phyloP scores from a whole-genome alignment of 768 basidiomycete genomes.

The Antrodiella citrinella region DNA sequence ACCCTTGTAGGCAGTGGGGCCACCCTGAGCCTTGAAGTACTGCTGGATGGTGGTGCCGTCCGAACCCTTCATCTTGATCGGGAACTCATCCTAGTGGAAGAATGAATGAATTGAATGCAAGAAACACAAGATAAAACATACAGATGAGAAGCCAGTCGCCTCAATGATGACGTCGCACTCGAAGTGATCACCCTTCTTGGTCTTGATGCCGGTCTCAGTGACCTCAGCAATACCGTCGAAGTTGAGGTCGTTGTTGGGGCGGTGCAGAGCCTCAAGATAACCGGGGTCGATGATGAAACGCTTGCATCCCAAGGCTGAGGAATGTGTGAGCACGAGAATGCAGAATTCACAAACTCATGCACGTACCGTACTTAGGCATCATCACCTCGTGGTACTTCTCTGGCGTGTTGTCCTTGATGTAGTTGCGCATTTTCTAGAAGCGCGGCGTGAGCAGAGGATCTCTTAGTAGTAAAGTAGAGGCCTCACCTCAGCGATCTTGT shows the following conservation, averaged over 20 bases:
- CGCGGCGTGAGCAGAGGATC: neutral
- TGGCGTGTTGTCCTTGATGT: conserved; percentile 19
- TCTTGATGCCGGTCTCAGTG: conserved; percentile 15
- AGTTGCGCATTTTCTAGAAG: conserved; percentile 3
- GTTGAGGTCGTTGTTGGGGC: conserved; percentile 22
- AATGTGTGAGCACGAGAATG: neutral
- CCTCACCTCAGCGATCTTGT: neutral
- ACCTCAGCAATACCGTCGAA: conserved; percentile 17
- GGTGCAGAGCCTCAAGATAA: conserved; percentile 22
- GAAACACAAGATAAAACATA: conserved; percentile 6
- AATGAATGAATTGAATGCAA: neutral
- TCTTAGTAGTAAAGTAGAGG: neutral
- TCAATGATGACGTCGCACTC: conserved; percentile 27
- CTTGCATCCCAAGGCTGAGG: conserved; percentile 18
- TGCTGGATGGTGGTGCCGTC: conserved; percentile 18
- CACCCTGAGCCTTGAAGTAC: conserved; percentile 23
- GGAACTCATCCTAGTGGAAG: conserved; percentile 2
- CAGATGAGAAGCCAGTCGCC: conserved; percentile 26
- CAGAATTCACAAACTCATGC: neutral
- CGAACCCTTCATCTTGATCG: conserved; percentile 15
- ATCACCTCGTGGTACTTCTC: conserved; percentile 21
- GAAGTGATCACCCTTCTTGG: conserved; percentile 18
- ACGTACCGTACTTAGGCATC: conserved; percentile 22
- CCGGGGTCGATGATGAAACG: conserved; percentile 26
- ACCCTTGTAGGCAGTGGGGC: conserved; percentile 27